Percentiles rank a stretch among this genome's conserved stretches.
These are phyloP conservation scores for Phaffia tasmanica DNA, from an alignment of 768 basidiomycete genomes.

Conservation along the genomic window DNA sequence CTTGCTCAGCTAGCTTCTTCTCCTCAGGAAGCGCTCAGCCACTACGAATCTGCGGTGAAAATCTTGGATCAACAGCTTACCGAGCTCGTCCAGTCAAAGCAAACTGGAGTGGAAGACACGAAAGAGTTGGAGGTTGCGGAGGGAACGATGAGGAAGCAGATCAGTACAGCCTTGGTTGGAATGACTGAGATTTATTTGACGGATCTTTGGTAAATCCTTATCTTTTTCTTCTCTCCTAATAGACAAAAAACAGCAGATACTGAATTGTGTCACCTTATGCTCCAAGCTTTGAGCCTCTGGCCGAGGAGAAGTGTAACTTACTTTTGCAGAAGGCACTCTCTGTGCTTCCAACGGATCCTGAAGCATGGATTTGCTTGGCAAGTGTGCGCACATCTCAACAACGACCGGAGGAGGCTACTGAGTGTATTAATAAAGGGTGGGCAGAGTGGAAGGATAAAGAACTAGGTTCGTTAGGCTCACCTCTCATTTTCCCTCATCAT, in stretches of 20 bases:
- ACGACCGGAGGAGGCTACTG: constrained; percentile 9
- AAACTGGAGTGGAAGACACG: background rate
- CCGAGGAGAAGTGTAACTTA: constrained; percentile 17
- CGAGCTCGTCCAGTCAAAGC: constrained; percentile 8
- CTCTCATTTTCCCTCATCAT: background rate
- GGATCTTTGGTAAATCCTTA: constrained; percentile 24
- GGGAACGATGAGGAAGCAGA: constrained; percentile 18
- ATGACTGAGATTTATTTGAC: constrained; percentile 28
- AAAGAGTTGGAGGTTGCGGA: constrained; percentile 6
- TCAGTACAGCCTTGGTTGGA: constrained; percentile 17
- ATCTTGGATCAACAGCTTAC: constrained; percentile 17
- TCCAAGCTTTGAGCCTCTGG: constrained; percentile 20
- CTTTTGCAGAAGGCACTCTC: constrained; percentile 16
- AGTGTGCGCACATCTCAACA: constrained; percentile 17
- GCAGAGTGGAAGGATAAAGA: constrained; percentile 10
- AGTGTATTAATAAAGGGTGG: constrained; percentile 15
- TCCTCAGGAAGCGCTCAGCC: constrained; percentile 15
- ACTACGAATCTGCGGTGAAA: constrained; percentile 20
- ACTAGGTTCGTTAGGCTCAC: constrained; percentile 1
- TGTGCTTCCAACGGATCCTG: constrained; percentile 17
- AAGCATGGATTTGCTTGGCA: constrained; percentile 22
- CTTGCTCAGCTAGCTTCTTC: constrained; percentile 23
- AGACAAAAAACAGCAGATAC: background rate
- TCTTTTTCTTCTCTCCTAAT: background rate
- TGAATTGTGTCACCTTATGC: background rate